Base-by-base conservation (phyloP, 1,284 basidiomycete genomes). In the Cutaneotrichosporon sp. region DNA sequence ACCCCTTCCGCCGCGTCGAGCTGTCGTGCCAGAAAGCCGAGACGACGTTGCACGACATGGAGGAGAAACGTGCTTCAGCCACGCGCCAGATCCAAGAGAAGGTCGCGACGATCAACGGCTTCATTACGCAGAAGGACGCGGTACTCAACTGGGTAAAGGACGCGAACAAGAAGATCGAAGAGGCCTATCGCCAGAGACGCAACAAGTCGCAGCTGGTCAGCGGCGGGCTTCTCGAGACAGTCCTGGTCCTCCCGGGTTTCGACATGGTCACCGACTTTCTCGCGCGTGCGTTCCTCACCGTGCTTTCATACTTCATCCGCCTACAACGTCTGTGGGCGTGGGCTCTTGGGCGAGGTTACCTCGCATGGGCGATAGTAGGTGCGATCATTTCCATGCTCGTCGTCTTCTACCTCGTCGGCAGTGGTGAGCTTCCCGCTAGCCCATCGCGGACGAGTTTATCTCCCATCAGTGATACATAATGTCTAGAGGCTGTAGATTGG, bases 1-100 rank as follows among this genome's bases (percentile, higher is more conserved):
- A 76, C 60, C 73, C 76, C 0, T 63, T 75, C 40, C 62, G 59
- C 1, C 70, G 69, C n/a, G 60, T 69, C 11, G 68, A 74, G 58
- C 61, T 70, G 5, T 62, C 67, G 16, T 58, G 71, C 38, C 60
- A 65, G 2, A 63, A 66, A 46, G 69, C 65, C 2, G 46, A 52
- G 5, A 49, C 61, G 4, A 55, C 63, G 2, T 50, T 62, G 8
- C 14, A 7, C 18, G 57, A 56, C 2, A 67, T 72, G 64, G 46
- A 32, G 9, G 31, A 30, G 13, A 11, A 51, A 50, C 55, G 68
- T 32, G 30, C 62, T 30, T 22, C 58, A 22, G 57, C 67, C 21
- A 65, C 62, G 31, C 21, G 32, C 7, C 10, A n/a, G 16, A 58
- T 75, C 40, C 69, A 69, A 21, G 52, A 60, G 16, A 71, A 72